Evolutionary conservation across 768 basidiomycete genomes (phyloP).

Genomic region (Tricholomella constricta): DNA sequence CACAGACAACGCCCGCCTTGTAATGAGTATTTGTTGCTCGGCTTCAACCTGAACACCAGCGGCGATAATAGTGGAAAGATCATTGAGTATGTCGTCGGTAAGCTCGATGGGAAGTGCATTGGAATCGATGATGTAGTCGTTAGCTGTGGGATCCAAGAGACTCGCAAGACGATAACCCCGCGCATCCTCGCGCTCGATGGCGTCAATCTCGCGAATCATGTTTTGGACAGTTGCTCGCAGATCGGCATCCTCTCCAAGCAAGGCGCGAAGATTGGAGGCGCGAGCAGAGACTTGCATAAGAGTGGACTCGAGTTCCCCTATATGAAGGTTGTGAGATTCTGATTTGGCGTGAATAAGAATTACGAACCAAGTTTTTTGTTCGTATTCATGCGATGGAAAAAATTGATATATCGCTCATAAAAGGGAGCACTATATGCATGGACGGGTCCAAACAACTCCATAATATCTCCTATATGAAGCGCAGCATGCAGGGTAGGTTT

Average conservation of each 20-base stretch:
- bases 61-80: background rate
- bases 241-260: conserved; percentile 11
- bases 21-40: background rate
- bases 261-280: conserved; percentile 10
- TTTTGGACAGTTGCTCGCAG: background rate
- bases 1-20: conserved; percentile 1
- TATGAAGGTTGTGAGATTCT: background rate
- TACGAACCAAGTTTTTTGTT: too few species aligned
- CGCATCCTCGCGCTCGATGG: conserved; percentile 7
- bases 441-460: conserved; percentile 29
- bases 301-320: too few species aligned
- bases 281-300: conserved; percentile 7
- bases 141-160: conserved; percentile 3
- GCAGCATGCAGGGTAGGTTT: conserved; percentile 33
- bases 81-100: background rate
- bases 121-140: conserved; percentile 2
- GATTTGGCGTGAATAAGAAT: background rate
- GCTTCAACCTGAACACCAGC: background rate
- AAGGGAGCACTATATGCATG: conserved; percentile 20
- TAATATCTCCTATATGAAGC: conserved; percentile 28
- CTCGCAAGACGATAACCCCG: too few species aligned
- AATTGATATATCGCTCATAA: conserved; percentile 23
- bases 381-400: conserved; percentile 21
- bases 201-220: conserved; percentile 4
- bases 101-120: conserved; percentile 4